Evolutionary conservation across 2,329 filamentous ascomycete genomes (phyloP).

Genomic region (Berkeleyomyces rouxiae): DNA sequence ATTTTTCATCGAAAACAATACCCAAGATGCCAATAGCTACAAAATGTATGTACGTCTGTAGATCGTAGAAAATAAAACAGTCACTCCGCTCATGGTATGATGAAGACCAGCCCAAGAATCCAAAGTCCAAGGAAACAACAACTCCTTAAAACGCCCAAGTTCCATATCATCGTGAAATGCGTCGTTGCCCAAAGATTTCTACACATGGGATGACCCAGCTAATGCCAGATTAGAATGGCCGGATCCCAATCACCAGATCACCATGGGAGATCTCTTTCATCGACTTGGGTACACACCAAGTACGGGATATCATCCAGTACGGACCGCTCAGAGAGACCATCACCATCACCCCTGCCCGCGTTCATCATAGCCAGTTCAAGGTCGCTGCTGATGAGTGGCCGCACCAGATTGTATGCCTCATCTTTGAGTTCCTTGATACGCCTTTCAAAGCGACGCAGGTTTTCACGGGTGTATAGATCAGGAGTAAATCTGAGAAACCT

Average conservation of each 20-base stretch:
- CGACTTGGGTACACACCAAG: slow-evolving; percentile 33
- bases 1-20: slow-evolving; percentile 5
- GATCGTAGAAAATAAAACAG: too few relatives aligned
- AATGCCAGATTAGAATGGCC: too few relatives aligned
- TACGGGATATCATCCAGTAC: slow-evolving; percentile 30
- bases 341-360: slow-evolving; percentile 22
- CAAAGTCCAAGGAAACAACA: too few relatives aligned
- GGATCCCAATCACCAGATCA: slow-evolving; percentile 19
- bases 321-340: slow-evolving; percentile 18
- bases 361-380: slow-evolving; percentile 57
- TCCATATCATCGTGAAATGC: too few relatives aligned
- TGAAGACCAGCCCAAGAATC: too few relatives aligned
- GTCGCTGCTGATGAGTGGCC: slow-evolving; percentile 70
- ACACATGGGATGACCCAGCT: too few relatives aligned
- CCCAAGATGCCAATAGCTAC: slow-evolving; percentile 15
- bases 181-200: too few relatives aligned
- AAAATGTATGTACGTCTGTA: neutral
- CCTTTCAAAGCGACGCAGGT: slow-evolving; percentile 67
- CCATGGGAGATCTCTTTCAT: slow-evolving; percentile 36
- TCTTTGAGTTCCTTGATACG: slow-evolving; percentile 78
- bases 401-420: slow-evolving; percentile 65
- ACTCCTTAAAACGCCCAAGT: too few relatives aligned
- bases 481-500: slow-evolving; percentile 71
- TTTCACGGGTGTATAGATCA: slow-evolving; percentile 74
- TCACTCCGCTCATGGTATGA: too few relatives aligned